Evolutionary conservation across 2,329 filamentous ascomycete species (phyloP).

Genomic region (Ascosphaera aggregata): DNA sequence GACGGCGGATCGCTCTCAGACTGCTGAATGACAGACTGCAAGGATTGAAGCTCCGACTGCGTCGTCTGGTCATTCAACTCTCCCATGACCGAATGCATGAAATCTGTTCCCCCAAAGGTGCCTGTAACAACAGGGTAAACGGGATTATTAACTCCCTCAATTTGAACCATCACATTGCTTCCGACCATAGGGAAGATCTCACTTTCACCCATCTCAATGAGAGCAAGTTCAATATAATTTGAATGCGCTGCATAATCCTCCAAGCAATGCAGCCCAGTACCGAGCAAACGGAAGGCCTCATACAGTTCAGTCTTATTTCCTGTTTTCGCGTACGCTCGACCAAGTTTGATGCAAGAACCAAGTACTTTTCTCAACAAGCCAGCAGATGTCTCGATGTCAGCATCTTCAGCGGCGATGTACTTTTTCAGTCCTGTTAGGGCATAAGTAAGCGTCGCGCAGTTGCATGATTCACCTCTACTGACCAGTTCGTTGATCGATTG

Average conservation of each 20-base stretch:
- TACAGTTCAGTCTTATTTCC: slow-evolving; percentile 55
- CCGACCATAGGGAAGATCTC: slow-evolving; percentile 78
- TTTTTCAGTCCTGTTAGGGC: slow-evolving; percentile 44
- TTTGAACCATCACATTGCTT: slow-evolving; percentile 41
- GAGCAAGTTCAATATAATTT: slow-evolving; percentile 72
- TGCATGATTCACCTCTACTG: slow-evolving; percentile 6
- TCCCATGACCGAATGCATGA: slow-evolving; percentile 65
- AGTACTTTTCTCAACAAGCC: slow-evolving; percentile 54
- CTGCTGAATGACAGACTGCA: slow-evolving; percentile 56
- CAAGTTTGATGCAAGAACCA: slow-evolving; percentile 51
- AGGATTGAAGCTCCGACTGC: slow-evolving; percentile 72
- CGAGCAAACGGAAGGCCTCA: slow-evolving; percentile 66
- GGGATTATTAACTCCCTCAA: slow-evolving; percentile 38
- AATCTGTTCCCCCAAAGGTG: slow-evolving; percentile 87
- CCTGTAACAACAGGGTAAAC: slow-evolving; percentile 76
- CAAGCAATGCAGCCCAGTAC: slow-evolving; percentile 72
- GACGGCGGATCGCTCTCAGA: slow-evolving; percentile 37
- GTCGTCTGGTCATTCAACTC: slow-evolving; percentile 71
- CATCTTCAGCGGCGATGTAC: slow-evolving; percentile 72
- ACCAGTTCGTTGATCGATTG: slow-evolving; percentile 49
- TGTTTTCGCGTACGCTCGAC: slow-evolving; percentile 42
- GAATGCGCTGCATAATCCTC: slow-evolving; percentile 88
- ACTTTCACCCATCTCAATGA: slow-evolving; percentile 65
- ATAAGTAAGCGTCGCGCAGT: not conserved
- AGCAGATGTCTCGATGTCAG: slow-evolving; percentile 61